Percentiles rank a stretch among this genome's conserved stretches.
phyloP scores from a whole-genome alignment of 768 basidiomycete genomes.

The Naganishia friedmannii region DNA sequence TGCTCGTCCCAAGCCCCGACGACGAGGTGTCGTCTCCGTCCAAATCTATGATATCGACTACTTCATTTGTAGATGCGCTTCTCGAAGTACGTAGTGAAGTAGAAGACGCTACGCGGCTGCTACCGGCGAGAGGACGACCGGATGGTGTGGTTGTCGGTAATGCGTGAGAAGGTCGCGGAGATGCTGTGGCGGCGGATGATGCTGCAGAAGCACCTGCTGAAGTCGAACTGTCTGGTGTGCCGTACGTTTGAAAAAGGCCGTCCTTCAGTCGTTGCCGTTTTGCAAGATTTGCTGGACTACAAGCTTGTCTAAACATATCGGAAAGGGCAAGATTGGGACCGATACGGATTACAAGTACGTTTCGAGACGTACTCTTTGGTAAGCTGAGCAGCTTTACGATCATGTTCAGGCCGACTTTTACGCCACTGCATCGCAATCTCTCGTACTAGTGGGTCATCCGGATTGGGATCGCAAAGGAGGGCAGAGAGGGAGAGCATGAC shows the following conservation, averaged over 20 bases:
- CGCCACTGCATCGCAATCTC: slow-evolving; percentile 44
- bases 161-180: slow-evolving; percentile 16
- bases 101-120: slow-evolving; percentile 17
- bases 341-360: too few relatives aligned
- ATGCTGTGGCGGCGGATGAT: neutral
- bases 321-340: neutral
- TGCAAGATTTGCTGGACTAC: slow-evolving; percentile 6
- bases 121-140: slow-evolving; percentile 13
- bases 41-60: slow-evolving; percentile 19
- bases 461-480: slow-evolving; percentile 89
- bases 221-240: neutral
- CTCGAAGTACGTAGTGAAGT: neutral
- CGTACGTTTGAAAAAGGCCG: slow-evolving; percentile 3
- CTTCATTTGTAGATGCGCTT: slow-evolving; percentile 11
- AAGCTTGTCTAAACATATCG: slow-evolving; percentile 6
- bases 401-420: slow-evolving; percentile 62
- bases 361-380: slow-evolving; percentile 55
- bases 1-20: neutral
- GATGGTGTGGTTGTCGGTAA: neutral
- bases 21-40: slow-evolving; percentile 4
- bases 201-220: neutral
- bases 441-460: slow-evolving; percentile 55
- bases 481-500: slow-evolving; percentile 90
- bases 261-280: slow-evolving; percentile 15
- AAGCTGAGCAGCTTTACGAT: slow-evolving; percentile 74